These are phyloP conservation scores for Oidiodendron maius DNA, from an alignment of 495 filamentous ascomycete species.

Conservation along the genomic window DNA sequence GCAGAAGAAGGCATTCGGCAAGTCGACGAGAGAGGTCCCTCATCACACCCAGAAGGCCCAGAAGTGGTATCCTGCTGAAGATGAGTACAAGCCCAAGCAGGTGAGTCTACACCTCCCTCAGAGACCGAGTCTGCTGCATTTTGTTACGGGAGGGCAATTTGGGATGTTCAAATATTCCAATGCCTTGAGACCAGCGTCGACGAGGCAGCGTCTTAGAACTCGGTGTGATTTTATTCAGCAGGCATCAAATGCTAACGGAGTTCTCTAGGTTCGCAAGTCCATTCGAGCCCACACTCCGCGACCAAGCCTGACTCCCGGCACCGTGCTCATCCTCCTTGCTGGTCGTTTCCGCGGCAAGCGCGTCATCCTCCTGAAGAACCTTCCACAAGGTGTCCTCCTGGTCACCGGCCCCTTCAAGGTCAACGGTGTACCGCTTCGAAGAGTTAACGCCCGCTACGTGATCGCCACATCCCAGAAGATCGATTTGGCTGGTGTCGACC, in stretches of 20 bases:
- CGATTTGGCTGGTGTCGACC: constrained; percentile 77
- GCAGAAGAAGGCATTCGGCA: constrained; percentile 94
- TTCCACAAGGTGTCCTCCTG: constrained; percentile 93
- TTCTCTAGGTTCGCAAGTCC: constrained; percentile 83
- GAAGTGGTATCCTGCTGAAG: constrained; percentile 99
- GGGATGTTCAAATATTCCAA: constrained; percentile 8
- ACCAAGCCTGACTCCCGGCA: constrained; percentile 81
- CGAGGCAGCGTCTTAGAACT: too few relatives aligned
- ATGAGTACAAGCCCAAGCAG: constrained; percentile 86
- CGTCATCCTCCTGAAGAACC: constrained; percentile 95
- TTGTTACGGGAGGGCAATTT: not conserved
- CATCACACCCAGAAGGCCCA: constrained; percentile 80
- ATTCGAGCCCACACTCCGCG: constrained; percentile 79
- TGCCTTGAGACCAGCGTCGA: not conserved
- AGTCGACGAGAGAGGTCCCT: constrained; percentile 87
- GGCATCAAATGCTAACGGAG: constrained; percentile 14
- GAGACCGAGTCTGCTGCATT: not conserved
- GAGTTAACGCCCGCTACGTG: constrained; percentile 98
- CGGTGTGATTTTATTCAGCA: too few relatives aligned
- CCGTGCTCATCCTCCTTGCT: constrained; percentile 95
- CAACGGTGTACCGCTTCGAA: constrained; percentile 96
- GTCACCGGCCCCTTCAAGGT: constrained; percentile 99
- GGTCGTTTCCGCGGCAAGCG: constrained; percentile 99
- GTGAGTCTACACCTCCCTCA: constrained; percentile 47
- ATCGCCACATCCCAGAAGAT: constrained; percentile 93